Percentiles rank a stretch among this genome's conserved stretches.
These are phyloP conservation scores for Aquilaria agallochum DNA, from an alignment of 441 rosid genomes.

Conservation along the genomic window DNA sequence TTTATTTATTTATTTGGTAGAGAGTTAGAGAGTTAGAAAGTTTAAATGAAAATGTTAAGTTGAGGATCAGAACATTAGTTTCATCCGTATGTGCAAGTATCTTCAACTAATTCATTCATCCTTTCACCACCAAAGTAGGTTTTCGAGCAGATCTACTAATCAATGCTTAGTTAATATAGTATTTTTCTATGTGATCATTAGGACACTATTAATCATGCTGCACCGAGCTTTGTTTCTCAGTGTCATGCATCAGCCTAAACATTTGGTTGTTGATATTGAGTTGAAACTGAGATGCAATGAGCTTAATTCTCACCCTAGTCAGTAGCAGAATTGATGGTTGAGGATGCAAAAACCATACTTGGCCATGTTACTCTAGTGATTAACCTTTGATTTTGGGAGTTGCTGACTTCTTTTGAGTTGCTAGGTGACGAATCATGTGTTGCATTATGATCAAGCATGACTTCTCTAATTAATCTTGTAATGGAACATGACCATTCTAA, in stretches of 20 bases:
- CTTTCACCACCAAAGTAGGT: no score
- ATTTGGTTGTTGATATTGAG: not conserved
- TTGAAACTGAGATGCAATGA: not conserved
- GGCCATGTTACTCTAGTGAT: not conserved
- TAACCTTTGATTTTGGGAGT: not conserved
- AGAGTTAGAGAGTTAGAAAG: no score
- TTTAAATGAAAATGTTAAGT: no score
- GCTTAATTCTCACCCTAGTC: slow-evolving; percentile 2
- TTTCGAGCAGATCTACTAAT: no score
- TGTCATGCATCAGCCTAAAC: not conserved
- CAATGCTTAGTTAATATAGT: not conserved
- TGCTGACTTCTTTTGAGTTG: not conserved
- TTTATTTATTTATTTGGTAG: no score
- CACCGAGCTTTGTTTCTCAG: not conserved
- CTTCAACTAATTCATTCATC: no score
- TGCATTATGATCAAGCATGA: not conserved
- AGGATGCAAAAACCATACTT: not conserved
- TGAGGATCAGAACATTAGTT: no score
- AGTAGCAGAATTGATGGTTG: slow-evolving; percentile 3
- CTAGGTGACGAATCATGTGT: not conserved
- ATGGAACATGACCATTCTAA: not conserved
- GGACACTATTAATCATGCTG: not conserved
- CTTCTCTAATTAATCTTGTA: not conserved
- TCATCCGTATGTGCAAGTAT: no score
- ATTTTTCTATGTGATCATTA: not conserved